Evolutionary conservation across 1,139 yeast species (phyloP).

Genomic region (Pichia sp.): DNA sequence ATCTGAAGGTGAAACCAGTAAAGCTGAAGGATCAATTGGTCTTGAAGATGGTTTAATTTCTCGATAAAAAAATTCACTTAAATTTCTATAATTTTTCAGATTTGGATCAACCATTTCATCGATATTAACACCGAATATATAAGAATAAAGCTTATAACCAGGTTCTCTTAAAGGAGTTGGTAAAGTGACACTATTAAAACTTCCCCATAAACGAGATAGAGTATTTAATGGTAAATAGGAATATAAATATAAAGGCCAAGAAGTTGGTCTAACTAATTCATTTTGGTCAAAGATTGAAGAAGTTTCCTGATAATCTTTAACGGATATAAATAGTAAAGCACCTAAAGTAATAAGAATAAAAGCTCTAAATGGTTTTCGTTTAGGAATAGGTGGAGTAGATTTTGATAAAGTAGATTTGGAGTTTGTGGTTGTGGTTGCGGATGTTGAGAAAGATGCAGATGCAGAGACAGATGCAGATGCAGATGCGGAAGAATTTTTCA

Average conservation of each 20-base stretch:
- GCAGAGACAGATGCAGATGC: no score
- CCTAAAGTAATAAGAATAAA: conserved; percentile 14
- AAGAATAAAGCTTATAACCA: conserved; percentile 71
- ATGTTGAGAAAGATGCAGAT: background rate
- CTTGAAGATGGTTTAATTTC: conserved; percentile 73
- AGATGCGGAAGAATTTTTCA: no score
- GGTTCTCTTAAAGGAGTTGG: conserved; percentile 89
- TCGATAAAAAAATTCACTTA: conserved; percentile 89
- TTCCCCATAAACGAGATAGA: conserved; percentile 91
- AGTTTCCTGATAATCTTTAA: conserved; percentile 15
- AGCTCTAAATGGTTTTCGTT: conserved; percentile 12
- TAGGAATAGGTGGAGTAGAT: background rate
- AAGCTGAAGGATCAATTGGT: conserved; percentile 59
- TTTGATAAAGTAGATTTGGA: background rate
- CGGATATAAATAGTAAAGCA: conserved; percentile 17
- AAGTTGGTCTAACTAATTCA: conserved; percentile 52
- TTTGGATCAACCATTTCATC: conserved; percentile 87
- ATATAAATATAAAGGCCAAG: conserved; percentile 87
- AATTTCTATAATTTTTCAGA: conserved; percentile 63
- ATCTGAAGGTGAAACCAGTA: conserved; percentile 86
- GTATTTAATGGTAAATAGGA: conserved; percentile 89
- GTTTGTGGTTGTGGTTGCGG: background rate
- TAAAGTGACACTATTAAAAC: conserved; percentile 70
- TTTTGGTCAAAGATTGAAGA: conserved; percentile 30
- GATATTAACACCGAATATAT: conserved; percentile 79